Percentiles rank a stretch among this genome's conserved stretches.
Conservation (phyloP, 768 basidiomycete genomes). For the Trametes punicea region DNA sequence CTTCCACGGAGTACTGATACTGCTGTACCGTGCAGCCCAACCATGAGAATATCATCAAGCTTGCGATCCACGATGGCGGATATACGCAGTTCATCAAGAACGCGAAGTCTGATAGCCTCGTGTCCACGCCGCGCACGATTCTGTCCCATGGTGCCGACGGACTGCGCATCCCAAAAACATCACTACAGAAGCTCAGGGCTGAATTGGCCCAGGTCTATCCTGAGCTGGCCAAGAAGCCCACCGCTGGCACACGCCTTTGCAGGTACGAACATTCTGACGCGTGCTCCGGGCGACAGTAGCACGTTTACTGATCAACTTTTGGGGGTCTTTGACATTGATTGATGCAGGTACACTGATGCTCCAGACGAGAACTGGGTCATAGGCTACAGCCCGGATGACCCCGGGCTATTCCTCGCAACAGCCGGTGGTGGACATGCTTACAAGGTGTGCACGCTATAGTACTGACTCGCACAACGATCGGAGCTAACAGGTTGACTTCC, state of each 20-base stretch:
- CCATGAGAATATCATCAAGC: conserved; percentile 65
- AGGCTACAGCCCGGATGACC: conserved; percentile 59
- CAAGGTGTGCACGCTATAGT: conserved; percentile 48
- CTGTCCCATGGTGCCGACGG: conserved; percentile 54
- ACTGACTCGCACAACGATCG: too few species aligned
- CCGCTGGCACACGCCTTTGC: conserved; percentile 75
- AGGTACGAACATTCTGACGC: conserved; percentile 53
- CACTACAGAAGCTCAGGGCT: conserved; percentile 47
- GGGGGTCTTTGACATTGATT: neutral
- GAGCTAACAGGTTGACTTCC: neutral
- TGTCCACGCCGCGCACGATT: conserved; percentile 79
- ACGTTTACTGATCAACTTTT: neutral
- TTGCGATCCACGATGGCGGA: conserved; percentile 75
- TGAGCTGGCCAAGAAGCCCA: conserved; percentile 68
- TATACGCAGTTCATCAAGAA: conserved; percentile 43
- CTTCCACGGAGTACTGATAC: neutral
- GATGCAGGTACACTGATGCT: conserved; percentile 82
- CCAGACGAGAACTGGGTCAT: conserved; percentile 88
- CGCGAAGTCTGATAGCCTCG: conserved; percentile 31
- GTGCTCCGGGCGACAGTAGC: too few species aligned
- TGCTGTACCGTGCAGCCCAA: conserved; percentile 49
- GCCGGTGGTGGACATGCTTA: conserved; percentile 87
- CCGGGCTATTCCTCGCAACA: conserved; percentile 74
- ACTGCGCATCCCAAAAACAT: conserved; percentile 60
- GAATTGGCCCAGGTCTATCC: conserved; percentile 66